phyloP scores from a whole-genome alignment of 2,329 filamentous ascomycete species.

The Leptodontidium sp. region DNA sequence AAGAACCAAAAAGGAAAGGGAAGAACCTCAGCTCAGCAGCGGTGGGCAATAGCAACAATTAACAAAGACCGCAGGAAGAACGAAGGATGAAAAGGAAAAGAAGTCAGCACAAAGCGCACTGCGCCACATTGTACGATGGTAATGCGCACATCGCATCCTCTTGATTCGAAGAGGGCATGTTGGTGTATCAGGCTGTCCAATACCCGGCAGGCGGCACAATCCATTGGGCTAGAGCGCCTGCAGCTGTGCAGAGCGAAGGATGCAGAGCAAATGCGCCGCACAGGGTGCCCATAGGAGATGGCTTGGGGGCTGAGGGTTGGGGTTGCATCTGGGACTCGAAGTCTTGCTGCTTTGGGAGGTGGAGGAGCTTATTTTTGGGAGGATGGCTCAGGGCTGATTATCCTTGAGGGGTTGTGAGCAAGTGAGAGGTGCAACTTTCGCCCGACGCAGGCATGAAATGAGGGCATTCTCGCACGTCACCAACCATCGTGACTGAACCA shows the following conservation, averaged over 20 bases:
- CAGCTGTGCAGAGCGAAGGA: slow-evolving; percentile 21
- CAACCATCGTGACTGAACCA: slow-evolving; percentile 1
- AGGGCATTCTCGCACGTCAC: slow-evolving; percentile 3
- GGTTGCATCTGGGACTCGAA: neutral
- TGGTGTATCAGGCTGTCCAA: slow-evolving; percentile 22
- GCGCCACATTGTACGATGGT: slow-evolving; percentile 21
- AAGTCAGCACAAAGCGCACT: slow-evolving; percentile 16
- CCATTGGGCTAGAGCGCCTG: slow-evolving; percentile 8
- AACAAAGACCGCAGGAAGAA: slow-evolving; percentile 12
- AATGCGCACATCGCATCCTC: slow-evolving; percentile 8
- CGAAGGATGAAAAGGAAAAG: slow-evolving; percentile 14
- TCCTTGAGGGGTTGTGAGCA: neutral
- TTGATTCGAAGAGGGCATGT: slow-evolving; percentile 20
- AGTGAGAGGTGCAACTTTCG: slow-evolving; percentile 13
- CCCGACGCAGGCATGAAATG: slow-evolving; percentile 5
- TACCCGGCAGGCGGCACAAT: slow-evolving; percentile 9
- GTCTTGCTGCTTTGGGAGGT: slow-evolving; percentile 8
- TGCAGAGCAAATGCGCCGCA: slow-evolving; percentile 13
- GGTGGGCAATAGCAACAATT: slow-evolving; percentile 19
- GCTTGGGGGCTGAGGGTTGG: slow-evolving; percentile 10
- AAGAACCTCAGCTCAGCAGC: slow-evolving; percentile 15
- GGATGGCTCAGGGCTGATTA: slow-evolving; percentile 7
- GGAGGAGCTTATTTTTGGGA: slow-evolving; percentile 15
- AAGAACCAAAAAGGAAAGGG: slow-evolving; percentile 12
- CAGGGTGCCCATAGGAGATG: neutral